phyloP scores from a whole-genome alignment of 768 basidiomycete species.

The Lactarius psammicola region DNA sequence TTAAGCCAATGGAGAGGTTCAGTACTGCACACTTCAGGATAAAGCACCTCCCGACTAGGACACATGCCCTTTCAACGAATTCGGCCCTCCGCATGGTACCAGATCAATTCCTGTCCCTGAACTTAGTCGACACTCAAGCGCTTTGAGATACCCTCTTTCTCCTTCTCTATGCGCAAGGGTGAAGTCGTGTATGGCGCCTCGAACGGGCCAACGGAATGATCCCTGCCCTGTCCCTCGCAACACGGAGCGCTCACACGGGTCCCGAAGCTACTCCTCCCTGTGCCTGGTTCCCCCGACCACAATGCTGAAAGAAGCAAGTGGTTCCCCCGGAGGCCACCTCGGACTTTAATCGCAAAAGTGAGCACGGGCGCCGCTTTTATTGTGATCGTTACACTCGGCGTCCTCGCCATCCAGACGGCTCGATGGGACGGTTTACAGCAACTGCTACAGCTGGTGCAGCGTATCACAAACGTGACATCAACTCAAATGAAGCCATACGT shows the following conservation, averaged over 20 bases:
- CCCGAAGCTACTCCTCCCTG: not conserved
- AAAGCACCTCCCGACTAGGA: not conserved
- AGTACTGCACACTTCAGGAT: not conserved
- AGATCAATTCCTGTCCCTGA: not conserved
- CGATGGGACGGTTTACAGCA: not conserved
- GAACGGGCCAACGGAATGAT: not conserved
- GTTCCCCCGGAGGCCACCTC: not conserved
- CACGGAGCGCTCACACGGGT: not conserved
- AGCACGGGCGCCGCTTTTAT: not conserved
- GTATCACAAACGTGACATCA: not conserved
- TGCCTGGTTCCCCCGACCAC: not conserved
- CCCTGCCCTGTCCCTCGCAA: not conserved
- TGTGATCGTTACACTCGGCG: not conserved
- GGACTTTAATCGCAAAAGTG: not conserved
- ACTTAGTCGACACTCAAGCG: not conserved
- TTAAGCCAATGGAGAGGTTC: not conserved
- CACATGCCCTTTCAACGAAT: not conserved
- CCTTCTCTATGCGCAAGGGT: not conserved
- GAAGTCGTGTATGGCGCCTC: not conserved
- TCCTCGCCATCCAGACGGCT: not conserved
- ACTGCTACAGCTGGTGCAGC: not conserved
- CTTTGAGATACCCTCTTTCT: not conserved
- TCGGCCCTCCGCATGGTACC: not conserved
- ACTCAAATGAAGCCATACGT: not conserved
- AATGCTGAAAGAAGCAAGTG: not conserved